These are phyloP conservation scores for Catenaria anguillulae DNA, from an alignment of 371 early-diverging fungal species.

Conservation along the genomic window DNA sequence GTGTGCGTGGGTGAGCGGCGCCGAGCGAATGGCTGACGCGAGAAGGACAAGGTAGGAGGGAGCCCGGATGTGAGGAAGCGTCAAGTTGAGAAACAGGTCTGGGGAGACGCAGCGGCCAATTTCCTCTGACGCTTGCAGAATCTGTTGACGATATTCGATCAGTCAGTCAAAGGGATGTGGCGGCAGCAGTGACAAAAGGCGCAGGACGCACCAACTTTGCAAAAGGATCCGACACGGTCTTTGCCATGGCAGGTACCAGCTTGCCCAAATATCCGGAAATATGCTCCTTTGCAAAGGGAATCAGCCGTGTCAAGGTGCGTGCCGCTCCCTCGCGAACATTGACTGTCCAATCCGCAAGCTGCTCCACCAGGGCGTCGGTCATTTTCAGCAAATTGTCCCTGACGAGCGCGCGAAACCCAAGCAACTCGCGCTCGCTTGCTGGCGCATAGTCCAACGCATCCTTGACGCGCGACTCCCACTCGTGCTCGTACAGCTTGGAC, in stretches of 20 bases:
- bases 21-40: not conserved
- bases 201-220: no score
- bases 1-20: not conserved
- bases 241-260: conserved; percentile 24
- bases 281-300: conserved; percentile 22
- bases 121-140: not conserved
- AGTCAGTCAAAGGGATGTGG: no score
- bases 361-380: conserved; percentile 29
- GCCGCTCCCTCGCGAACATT: conserved; percentile 24
- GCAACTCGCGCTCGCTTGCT: conserved; percentile 21
- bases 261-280: conserved; percentile 28
- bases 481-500: conserved; percentile 27
- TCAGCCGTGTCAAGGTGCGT: conserved; percentile 17
- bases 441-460: conserved; percentile 27
- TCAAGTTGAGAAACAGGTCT: not conserved
- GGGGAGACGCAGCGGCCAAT: not conserved
- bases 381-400: conserved; percentile 37
- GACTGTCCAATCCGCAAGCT: conserved; percentile 24
- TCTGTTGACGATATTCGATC: no score
- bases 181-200: no score
- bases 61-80: not conserved
- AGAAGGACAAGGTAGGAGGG: not conserved
- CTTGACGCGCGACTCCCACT: conserved; percentile 31
- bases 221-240: not conserved
- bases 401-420: conserved; percentile 27